phyloP scores from a whole-genome alignment of 202 grass and related monocot species.

The Digitaria exilis region DNA sequence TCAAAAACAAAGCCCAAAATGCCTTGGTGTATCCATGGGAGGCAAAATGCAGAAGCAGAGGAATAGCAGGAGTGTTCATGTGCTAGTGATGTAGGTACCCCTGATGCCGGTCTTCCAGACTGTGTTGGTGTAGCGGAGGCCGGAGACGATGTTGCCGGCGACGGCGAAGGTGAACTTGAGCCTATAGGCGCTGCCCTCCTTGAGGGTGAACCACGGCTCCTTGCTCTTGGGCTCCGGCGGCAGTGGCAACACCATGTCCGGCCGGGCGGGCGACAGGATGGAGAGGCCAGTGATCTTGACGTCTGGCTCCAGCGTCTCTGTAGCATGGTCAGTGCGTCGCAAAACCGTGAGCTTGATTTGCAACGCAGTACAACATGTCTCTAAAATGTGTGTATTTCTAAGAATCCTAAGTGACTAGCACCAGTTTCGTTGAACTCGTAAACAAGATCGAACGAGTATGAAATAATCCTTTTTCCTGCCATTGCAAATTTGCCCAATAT shows the following conservation, averaged over 20 bases:
- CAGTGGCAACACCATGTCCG: constrained; percentile 72
- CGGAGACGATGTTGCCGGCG: constrained; percentile 87
- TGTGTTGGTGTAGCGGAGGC: constrained; percentile 88
- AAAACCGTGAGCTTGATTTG: not conserved
- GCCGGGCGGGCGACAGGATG: constrained; percentile 66
- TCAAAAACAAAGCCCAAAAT: not conserved
- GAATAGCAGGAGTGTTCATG: not conserved
- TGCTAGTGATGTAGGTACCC: constrained; percentile 36
- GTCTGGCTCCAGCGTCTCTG: constrained; percentile 81
- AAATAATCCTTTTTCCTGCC: no score
- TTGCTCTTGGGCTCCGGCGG: constrained; percentile 62
- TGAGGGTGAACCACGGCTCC: constrained; percentile 86
- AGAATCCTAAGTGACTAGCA: no score
- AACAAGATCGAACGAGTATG: not conserved
- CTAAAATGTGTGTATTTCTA: no score
- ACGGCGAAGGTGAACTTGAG: constrained; percentile 93
- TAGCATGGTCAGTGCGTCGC: not conserved
- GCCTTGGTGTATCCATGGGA: not conserved
- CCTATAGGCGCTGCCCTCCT: constrained; percentile 86
- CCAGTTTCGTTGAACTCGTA: not conserved
- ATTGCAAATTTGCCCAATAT: no score
- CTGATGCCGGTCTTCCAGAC: constrained; percentile 95
- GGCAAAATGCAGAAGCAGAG: not conserved
- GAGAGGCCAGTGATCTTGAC: constrained; percentile 85
- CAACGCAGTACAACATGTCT: no score